A percentile compares a stretch with the other conserved stretches of the same genome.
Evolutionary conservation across 192 early-diverging fungal species (phyloP).

Genomic region (Jimgerdemannia flammicorona): DNA sequence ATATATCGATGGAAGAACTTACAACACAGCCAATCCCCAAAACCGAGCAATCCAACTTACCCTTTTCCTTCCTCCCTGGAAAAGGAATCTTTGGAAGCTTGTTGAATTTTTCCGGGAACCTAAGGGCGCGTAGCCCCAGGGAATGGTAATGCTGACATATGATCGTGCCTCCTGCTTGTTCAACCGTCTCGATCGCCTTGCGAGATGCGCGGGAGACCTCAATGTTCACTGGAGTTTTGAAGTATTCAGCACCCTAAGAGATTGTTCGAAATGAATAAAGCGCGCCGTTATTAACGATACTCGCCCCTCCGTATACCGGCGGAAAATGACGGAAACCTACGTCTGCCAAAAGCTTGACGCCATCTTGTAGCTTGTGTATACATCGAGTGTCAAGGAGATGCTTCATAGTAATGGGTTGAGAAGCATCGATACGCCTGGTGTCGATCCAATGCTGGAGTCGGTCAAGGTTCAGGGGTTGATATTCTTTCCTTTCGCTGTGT

Average conservation of each 20-base stretch:
- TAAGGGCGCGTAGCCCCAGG: slow-evolving; percentile 66
- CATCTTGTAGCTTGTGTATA: slow-evolving; percentile 77
- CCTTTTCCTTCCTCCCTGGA: slow-evolving; percentile 62
- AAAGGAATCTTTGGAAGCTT: slow-evolving; percentile 61
- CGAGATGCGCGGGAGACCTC: slow-evolving; percentile 81
- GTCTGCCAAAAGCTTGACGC: slow-evolving; percentile 75
- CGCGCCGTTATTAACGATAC: too few relatives aligned
- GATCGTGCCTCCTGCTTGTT: slow-evolving; percentile 77
- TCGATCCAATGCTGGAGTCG: slow-evolving; percentile 90
- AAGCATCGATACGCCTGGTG: slow-evolving; percentile 74
- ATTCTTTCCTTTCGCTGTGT: slow-evolving; percentile 54
- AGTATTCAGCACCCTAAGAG: slow-evolving; percentile 66
- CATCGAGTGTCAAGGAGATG: slow-evolving; percentile 64
- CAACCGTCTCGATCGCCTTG: slow-evolving; percentile 76
- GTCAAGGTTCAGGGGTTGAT: slow-evolving; percentile 79
- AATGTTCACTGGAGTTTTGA: slow-evolving; percentile 74
- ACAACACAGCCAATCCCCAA: slow-evolving; percentile 8
- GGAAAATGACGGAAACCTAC: slow-evolving; percentile 17
- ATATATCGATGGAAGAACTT: too few relatives aligned
- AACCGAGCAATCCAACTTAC: slow-evolving; percentile 16
- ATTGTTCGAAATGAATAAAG: neutral
- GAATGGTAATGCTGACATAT: slow-evolving; percentile 79
- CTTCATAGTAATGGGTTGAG: slow-evolving; percentile 79
- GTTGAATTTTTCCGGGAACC: slow-evolving; percentile 77
- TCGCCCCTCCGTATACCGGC: neutral